Percentiles rank a stretch among this genome's conserved stretches.
These are phyloP conservation scores for Aspergillus sp. DNA, from an alignment of 2,329 filamentous ascomycete species.

Conservation along the genomic window DNA sequence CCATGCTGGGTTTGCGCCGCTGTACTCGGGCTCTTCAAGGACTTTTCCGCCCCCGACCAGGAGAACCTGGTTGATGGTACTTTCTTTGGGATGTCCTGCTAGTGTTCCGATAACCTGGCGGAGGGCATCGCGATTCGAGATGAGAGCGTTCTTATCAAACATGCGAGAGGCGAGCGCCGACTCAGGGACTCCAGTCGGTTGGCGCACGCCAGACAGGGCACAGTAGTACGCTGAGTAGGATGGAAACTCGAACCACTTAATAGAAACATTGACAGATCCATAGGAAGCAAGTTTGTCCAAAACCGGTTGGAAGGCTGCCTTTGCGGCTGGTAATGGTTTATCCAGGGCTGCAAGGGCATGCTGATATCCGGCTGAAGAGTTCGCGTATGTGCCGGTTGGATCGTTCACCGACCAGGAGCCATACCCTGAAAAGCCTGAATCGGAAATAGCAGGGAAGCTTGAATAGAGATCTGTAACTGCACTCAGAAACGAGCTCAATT, in stretches of 20 bases:
- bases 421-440: constrained; percentile 20
- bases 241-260: constrained; percentile 26
- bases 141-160: constrained; percentile 18
- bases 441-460: constrained; percentile 12
- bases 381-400: constrained; percentile 9
- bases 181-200: constrained; percentile 19
- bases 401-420: constrained; percentile 15
- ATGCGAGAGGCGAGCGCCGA: constrained; percentile 25
- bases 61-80: constrained; percentile 18
- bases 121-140: background rate
- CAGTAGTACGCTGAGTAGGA: constrained; percentile 29
- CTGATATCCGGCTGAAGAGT: constrained; percentile 15
- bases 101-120: constrained; percentile 9
- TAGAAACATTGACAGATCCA: constrained; percentile 6
- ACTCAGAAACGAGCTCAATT: background rate
- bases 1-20: constrained; percentile 55
- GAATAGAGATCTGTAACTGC: constrained; percentile 14
- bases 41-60: constrained; percentile 29
- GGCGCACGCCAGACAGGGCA: constrained; percentile 25
- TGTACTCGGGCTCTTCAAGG: constrained; percentile 35
- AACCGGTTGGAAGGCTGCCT: constrained; percentile 5
- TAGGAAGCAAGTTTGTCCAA: constrained; percentile 6
- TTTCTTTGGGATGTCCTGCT: constrained; percentile 14
- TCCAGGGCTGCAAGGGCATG: constrained; percentile 17
- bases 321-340: constrained; percentile 8